Base-by-base conservation (phyloP, 2,329 filamentous ascomycete genomes). In the Curvularia verruculosa region DNA sequence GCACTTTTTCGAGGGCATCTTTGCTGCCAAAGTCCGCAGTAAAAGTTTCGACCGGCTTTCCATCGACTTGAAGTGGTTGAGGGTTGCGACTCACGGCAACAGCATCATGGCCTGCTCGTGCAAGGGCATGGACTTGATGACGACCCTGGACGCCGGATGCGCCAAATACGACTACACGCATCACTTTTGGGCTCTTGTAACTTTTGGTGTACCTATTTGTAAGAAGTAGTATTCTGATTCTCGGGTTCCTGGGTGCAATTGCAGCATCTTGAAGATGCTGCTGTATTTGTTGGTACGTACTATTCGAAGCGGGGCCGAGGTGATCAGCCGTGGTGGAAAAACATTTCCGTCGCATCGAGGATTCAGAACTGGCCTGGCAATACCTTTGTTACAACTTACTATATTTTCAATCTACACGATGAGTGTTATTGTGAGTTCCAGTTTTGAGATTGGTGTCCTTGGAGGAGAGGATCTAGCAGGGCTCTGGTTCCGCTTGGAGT, bases 131-230 rank as follows among this genome's bases (percentile, higher is more conserved):
- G 29, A 72, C 61, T 65, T 73, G 70, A 44, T 71, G 65, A 7
- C 65, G 64, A 12, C 70, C 70, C 56, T 73, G 70, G 19, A 72
- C 58, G 9, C 70, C 70, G 2, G 70, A 67, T 13, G 70, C 70
- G 31, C 70, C 70, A 52, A 73, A 71, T 39, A 72, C 63, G 21
- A 71, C 54, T 34, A 68, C 62, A 31, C 65, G 65, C 69, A 73
- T 72, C 28, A 2, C 56, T 3, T 21, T 18, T 26, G 4, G 13
- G 10, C 40, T 19, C 39, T 13, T 18, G 9, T 18, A 8, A 28
- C 12, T n/a, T 29, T 21, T 5, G 12, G 21, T 2, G 12, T 19
- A 21, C 15, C 15, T 36, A 1, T 7, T 18, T 19, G 44, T 8
- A 13, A 15, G n/a, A 13, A 18, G 39, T 9, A 9, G n/a, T 8